These are phyloP conservation scores for Sporothrix pseudoabietina DNA, from an alignment of 2,329 filamentous ascomycete species.

Conservation along the genomic window DNA sequence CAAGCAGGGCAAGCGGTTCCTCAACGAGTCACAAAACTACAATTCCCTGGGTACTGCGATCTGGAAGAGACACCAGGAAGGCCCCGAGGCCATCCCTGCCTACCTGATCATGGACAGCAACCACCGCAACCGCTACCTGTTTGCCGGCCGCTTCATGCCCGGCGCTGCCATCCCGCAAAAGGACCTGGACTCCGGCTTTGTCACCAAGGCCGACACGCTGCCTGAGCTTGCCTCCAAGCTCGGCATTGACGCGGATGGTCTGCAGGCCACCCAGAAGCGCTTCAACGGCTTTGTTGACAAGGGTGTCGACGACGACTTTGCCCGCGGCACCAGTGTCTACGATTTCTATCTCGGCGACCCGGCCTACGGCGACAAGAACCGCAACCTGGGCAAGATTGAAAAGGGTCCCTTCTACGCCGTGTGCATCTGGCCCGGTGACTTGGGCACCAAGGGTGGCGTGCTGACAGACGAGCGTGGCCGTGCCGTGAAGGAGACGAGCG, in stretches of 20 bases:
- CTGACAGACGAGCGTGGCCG: slow-evolving; percentile 41
- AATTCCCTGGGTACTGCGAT: slow-evolving; percentile 37
- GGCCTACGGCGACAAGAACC: slow-evolving; percentile 46
- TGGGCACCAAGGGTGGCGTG: slow-evolving; percentile 46
- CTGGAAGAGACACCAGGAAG: slow-evolving; percentile 33
- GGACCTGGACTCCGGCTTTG: slow-evolving; percentile 36
- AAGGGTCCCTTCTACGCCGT: slow-evolving; percentile 42
- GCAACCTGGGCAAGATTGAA: slow-evolving; percentile 40
- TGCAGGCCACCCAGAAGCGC: slow-evolving; percentile 9
- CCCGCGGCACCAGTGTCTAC: slow-evolving; percentile 56
- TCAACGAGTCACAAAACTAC: slow-evolving; percentile 43
- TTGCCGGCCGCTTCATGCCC: slow-evolving; percentile 33
- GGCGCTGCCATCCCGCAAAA: slow-evolving; percentile 32
- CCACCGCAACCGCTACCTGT: slow-evolving; percentile 41
- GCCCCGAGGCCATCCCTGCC: slow-evolving; percentile 29
- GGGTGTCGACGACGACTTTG: slow-evolving; percentile 46
- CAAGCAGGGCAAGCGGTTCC: slow-evolving; percentile 40
- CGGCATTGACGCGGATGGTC: slow-evolving; percentile 32
- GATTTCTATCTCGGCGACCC: slow-evolving; percentile 83
- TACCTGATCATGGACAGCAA: slow-evolving; percentile 42
- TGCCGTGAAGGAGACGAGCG: slow-evolving; percentile 34
- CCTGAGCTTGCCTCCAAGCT: slow-evolving; percentile 34
- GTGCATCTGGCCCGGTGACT: slow-evolving; percentile 43
- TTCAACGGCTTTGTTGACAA: slow-evolving; percentile 25
- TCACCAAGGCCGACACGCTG: slow-evolving; percentile 53